Percentiles rank a stretch among this genome's conserved stretches.
phyloP scores from a whole-genome alignment of 768 basidiomycete species.

The Harrya chromipes region DNA sequence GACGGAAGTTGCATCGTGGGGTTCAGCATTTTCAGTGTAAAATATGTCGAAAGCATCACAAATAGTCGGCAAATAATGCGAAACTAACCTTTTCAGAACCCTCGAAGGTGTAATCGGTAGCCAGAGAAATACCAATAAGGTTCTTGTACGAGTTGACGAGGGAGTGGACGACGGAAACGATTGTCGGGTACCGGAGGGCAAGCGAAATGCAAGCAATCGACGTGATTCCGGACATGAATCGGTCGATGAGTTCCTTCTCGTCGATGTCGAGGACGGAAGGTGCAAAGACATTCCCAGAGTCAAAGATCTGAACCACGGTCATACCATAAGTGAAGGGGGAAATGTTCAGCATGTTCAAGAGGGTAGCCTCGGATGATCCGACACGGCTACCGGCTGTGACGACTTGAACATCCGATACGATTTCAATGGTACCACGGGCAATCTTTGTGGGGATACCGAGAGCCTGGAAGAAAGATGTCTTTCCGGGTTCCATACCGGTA shows the following conservation, averaged over 20 bases:
- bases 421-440: constrained; percentile 99
- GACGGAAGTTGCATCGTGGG: constrained; percentile 38
- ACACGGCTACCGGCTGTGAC: constrained; percentile 90
- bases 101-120: constrained; percentile 93
- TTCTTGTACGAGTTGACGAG: constrained; percentile 99
- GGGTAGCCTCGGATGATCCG: constrained; percentile 94
- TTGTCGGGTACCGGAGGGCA: constrained; percentile 93
- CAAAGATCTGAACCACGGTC: constrained; percentile 96
- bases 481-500: constrained; percentile 99
- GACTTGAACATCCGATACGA: constrained; percentile 95
- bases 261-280: constrained; percentile 90
- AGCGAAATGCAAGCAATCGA: constrained; percentile 95
- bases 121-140: constrained; percentile 82
- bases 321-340: constrained; percentile 99
- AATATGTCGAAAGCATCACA: constrained; percentile 31
- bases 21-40: constrained; percentile 89
- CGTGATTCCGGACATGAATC: constrained; percentile 92
- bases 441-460: constrained; percentile 99
- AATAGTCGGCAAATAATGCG: constrained; percentile 1
- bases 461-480: constrained; percentile 99
- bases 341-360: constrained; percentile 99
- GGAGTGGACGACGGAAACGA: constrained; percentile 91
- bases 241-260: constrained; percentile 85
- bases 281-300: constrained; percentile 88
- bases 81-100: constrained; percentile 82